Evolutionary conservation across 768 basidiomycete genomes (phyloP).

Genomic region (Daedaleopsis sinensis): DNA sequence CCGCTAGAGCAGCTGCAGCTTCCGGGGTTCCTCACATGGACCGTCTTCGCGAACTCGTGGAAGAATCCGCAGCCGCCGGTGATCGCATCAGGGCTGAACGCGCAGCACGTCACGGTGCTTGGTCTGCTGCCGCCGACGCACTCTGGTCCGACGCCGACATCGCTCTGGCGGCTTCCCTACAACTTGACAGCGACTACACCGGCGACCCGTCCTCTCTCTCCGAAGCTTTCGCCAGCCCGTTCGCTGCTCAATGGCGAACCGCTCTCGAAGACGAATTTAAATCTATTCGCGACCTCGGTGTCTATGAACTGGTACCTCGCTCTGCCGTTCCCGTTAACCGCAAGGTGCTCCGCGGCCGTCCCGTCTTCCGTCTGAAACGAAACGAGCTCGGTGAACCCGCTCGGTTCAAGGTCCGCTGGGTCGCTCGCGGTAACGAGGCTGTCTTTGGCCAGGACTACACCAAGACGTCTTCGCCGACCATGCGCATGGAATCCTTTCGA

Average conservation of each 20-base stretch:
- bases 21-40: no score
- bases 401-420: slow-evolving; percentile 38
- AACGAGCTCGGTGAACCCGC: slow-evolving; percentile 24
- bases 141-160: slow-evolving; percentile 6
- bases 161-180: slow-evolving; percentile 18
- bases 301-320: slow-evolving; percentile 27
- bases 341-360: slow-evolving; percentile 13
- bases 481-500: slow-evolving; percentile 41
- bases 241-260: slow-evolving; percentile 23
- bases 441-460: slow-evolving; percentile 45
- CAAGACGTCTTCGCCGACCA: slow-evolving; percentile 44
- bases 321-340: slow-evolving; percentile 21
- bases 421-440: slow-evolving; percentile 47
- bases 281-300: slow-evolving; percentile 16
- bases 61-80: no score
- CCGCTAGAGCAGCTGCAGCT: no score
- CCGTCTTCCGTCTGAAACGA: slow-evolving; percentile 34
- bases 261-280: slow-evolving; percentile 29
- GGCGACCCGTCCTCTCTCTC: slow-evolving; percentile 25
- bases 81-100: not conserved
- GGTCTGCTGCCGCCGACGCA: slow-evolving; percentile 9
- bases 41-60: no score
- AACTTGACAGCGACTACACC: not conserved
- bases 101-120: not conserved
- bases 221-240: slow-evolving; percentile 25